Evolutionary conservation across 257 asterid genomes (phyloP).

Genomic region (Marsdenia floribunda): DNA sequence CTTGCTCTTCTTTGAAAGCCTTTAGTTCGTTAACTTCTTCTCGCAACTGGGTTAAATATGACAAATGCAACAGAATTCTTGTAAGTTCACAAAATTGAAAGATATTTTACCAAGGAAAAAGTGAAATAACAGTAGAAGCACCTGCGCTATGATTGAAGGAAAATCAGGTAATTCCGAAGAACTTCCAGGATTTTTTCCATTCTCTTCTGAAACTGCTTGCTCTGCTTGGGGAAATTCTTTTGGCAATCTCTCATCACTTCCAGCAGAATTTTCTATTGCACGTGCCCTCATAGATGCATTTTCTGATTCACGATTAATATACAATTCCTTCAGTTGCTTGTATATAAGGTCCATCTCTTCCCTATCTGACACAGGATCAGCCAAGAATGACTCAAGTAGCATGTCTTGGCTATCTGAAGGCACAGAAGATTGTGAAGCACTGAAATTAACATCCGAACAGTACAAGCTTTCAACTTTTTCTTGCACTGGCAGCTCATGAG

Average conservation of each 20-base stretch:
- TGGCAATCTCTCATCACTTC: constrained; percentile 27
- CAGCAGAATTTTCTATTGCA: constrained; percentile 27
- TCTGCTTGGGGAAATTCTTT: constrained; percentile 30
- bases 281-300: constrained; percentile 24
- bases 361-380: constrained; percentile 23
- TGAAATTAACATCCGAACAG: constrained; percentile 29
- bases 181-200: constrained; percentile 21
- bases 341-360: constrained; percentile 42
- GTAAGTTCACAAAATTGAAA: neutral
- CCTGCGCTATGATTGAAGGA: constrained; percentile 48
- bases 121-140: constrained; percentile 22
- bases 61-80: neutral
- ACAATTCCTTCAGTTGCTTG: constrained; percentile 56
- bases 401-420: constrained; percentile 27
- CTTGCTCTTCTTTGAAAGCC: constrained; percentile 42
- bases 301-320: constrained; percentile 15
- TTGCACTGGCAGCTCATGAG: constrained; percentile 24
- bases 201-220: constrained; percentile 26
- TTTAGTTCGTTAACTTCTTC: constrained; percentile 48
- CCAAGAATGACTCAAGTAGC: constrained; percentile 20
- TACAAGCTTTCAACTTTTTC: constrained; percentile 25
- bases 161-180: constrained; percentile 32
- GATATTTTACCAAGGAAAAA: neutral
- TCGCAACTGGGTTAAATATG: constrained; percentile 37
- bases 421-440: constrained; percentile 26